Evolutionary conservation across 1,139 yeast genomes (phyloP), one percentile per base, ranked within the genome.

Genomic region (Taphrina confusa): DNA sequence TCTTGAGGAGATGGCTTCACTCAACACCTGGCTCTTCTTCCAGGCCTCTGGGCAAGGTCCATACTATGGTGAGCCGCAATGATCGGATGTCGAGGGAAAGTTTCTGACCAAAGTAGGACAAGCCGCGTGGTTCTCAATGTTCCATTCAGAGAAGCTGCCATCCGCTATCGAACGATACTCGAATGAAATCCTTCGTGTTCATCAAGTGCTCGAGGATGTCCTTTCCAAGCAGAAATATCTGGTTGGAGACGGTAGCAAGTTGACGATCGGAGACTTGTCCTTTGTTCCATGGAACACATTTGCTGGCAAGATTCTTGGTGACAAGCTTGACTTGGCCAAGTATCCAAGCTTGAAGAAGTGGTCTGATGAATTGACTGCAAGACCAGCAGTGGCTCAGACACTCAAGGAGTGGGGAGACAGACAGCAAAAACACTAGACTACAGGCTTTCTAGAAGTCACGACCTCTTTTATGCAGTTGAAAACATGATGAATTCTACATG

Each of bases 141-240:
- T 90, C 78, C 97, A 91, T 73, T 81, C 92, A 5, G 86, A 87
- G 63, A 86, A 85, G 62, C 89, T 91, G 2, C 89, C 92, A 18
- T 82, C 90, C 65, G 97, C 97, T 1, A 87, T 90, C 34, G 95
- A 87, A 68, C 79, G 97, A 69, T 91, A 91, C 72, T 85, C 90
- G 1, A 96, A 89, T 68, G 97, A 91, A 74, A 97, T 91, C 23
- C 79, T 96, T 69, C 78, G 97, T 65, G 96, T 91, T 30, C 90
- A 89, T 69, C 95, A 96, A 1, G 97, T 91, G 28, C 82, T 91
- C 46, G 97, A 91, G 72, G 89, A 90, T 95, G 92, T 96, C 1
- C 77, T 91, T 61, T 96, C 97, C 8, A 97, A 91, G 72, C 82
- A 91, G 71, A 80, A 97, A 70, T 97, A 91, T 72, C 88, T 61